Evolutionary conservation across 306 rosid genomes (phyloP), one percentile per base, ranked within the genome.

Genomic region (Quercus mongolica): DNA sequence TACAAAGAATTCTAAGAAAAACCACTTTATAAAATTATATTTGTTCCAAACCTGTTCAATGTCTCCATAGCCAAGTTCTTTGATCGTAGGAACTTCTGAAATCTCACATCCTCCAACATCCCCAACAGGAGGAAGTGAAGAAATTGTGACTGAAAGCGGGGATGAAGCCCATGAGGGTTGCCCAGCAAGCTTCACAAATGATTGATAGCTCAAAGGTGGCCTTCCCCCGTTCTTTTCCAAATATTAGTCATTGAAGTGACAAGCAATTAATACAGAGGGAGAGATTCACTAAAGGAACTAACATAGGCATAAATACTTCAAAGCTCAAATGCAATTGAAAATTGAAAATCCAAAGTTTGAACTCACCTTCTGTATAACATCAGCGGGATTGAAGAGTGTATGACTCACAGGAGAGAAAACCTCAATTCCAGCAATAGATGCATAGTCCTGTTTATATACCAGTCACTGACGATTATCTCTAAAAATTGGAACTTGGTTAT

Each of bases 151-250:
- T 69, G 83, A 69, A 69, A 92, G 83, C 15, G 92, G 93, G 31
- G 88, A 44, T 0, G 88, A 79, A 0, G 77, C 81, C 86, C 87
- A 83, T 1, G 83, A 72, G 2, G 91, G 97, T 35, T 92, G 82
- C 30, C 97, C 97, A 13, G 92, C 94, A 87, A 94, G 90, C 86
- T 92, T 94, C 78, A 92, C 28, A 86, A 94, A 94, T 9, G 97
- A 92, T 56, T 94, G 97, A 79, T 94, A 94, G 67, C 82, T 91
- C 89, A 91, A 82, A 0, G 99, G 99, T 3, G 97, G 94, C 88
- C 78, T 92, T 75, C 97, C 99, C 71, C 97, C 99, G 78, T 94
- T 94, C 99, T 94, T 74, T 85, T 74, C 59, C 77, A 80, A n/a
- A 78, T 74, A 46, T 69, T 82, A 77, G 83, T 68, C 31, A 31